Conservation (phyloP, 306 rosid genomes). For the Corylus avellana region DNA sequence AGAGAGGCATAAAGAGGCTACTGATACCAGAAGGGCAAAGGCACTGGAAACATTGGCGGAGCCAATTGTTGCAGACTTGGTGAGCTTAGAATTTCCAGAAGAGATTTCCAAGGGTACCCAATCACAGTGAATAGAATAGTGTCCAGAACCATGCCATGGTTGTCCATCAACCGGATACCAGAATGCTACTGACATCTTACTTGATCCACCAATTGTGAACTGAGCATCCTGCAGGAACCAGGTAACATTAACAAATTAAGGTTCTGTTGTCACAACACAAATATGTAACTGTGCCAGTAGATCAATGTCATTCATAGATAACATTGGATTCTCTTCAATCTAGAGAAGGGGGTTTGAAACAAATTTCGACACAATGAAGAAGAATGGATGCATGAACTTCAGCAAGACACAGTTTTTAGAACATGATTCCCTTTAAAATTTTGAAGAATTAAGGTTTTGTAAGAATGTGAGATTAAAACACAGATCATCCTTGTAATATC, state of each 20-base stretch:
- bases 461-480: neutral
- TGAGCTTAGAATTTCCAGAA: slow-evolving; percentile 38
- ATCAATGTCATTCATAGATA: slow-evolving; percentile 8
- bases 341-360: neutral
- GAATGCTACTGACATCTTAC: slow-evolving; percentile 88
- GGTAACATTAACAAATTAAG: slow-evolving; percentile 35
- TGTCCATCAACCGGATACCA: slow-evolving; percentile 84
- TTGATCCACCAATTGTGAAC: slow-evolving; percentile 72
- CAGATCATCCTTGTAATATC: neutral
- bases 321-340: slow-evolving; percentile 7
- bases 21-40: slow-evolving; percentile 82
- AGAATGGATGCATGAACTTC: neutral
- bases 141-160: slow-evolving; percentile 94
- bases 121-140: slow-evolving; percentile 81
- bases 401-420: neutral
- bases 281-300: slow-evolving; percentile 4
- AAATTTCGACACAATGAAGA: neutral
- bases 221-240: slow-evolving; percentile 77
- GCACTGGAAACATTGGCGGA: slow-evolving; percentile 63
- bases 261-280: slow-evolving; percentile 13
- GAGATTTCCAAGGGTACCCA: slow-evolving; percentile 84
- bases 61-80: slow-evolving; percentile 39
- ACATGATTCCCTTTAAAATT: neutral
- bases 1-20: slow-evolving; percentile 79
- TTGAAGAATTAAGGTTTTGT: neutral